Evolutionary conservation across 2,329 filamentous ascomycete species (phyloP), one percentile per base, ranked within the genome.

Genomic region (Rachicladosporium sp.): DNA sequence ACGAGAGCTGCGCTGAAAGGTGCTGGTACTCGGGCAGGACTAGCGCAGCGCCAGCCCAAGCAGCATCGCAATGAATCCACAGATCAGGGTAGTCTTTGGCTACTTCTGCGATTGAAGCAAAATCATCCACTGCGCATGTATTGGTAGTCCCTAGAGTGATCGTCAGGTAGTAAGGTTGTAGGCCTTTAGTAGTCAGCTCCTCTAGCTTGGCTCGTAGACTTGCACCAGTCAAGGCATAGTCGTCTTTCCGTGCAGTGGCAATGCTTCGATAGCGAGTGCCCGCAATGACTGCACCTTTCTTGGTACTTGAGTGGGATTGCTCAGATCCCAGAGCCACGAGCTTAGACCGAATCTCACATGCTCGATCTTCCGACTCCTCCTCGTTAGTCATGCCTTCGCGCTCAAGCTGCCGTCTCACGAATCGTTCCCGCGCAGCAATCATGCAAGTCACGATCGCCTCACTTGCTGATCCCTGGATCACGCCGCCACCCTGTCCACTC

Each of bases 51-150:
- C 89, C 89, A 1, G 89, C 89, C 61, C 93, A 95, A 1, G 89
- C 89, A 8, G 85, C 89, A 62, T 96, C 89, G 39, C 95, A 76
- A 62, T 96, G 89, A 12, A 94, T 81, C 88, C 89, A 95, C 38
- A 95, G 66, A 43, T 73, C 62, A 7, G 71, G 71, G 55, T 70
- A 73, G 3, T 69, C 67, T 42, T 58, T 55, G 2, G 73, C 54
- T 1, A 78, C 66, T 4, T 66, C 64, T 10, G 72, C 75, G 52
- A 93, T 80, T 46, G 76, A 77, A 1, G 64, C 69, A 51, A 94
- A 82, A 54, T 87, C 80, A 61, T 96, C 89, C 15, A 89, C 71
- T 4, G 86, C 85, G 57, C 88, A 95, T 1, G 87, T 88, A 44
- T 82, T 80, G 1, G 89, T 96, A 1, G 85, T 89, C 37, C 89